Percentiles rank a stretch among this genome's conserved stretches.
Conservation (phyloP, 371 early-diverging fungal species). For the Blastocladiella emersonii region DNA sequence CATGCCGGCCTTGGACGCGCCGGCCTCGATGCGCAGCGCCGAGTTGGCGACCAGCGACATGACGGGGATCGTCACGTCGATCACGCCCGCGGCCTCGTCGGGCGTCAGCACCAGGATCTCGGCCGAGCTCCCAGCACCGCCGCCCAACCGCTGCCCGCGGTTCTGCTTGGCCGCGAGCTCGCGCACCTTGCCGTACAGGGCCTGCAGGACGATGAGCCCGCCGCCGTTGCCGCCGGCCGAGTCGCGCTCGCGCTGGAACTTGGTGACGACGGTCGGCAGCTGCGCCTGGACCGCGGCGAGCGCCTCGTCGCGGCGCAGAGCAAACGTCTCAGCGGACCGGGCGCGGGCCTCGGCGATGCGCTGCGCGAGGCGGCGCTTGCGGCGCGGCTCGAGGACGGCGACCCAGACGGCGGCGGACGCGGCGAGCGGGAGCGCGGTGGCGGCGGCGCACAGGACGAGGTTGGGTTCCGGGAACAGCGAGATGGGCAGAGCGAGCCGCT, state of each 20-base stretch:
- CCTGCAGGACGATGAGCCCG: background rate
- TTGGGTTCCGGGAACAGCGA: background rate
- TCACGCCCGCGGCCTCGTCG: background rate
- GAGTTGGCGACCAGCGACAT: slow-evolving; percentile 1
- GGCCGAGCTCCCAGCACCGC: too few relatives aligned
- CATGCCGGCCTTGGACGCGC: background rate
- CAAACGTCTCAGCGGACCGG: background rate
- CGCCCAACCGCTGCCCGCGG: background rate
- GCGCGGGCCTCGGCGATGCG: background rate
- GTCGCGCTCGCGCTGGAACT: background rate
- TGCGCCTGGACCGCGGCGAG: background rate
- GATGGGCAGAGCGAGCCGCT: background rate
- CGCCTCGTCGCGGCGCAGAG: background rate
- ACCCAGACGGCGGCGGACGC: background rate
- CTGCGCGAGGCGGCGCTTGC: background rate
- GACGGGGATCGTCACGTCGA: slow-evolving; percentile 6
- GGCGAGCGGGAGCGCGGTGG: background rate
- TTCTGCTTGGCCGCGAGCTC: background rate
- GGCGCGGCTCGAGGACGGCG: background rate
- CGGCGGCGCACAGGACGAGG: background rate
- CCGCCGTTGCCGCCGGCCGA: background rate
- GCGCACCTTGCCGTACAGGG: slow-evolving; percentile 1
- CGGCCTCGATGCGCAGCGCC: slow-evolving; percentile 1
- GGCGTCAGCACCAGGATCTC: background rate
- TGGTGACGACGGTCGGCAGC: background rate